Conservation (phyloP, 2,329 filamentous ascomycete species). For the Diaporthe humulicola region DNA sequence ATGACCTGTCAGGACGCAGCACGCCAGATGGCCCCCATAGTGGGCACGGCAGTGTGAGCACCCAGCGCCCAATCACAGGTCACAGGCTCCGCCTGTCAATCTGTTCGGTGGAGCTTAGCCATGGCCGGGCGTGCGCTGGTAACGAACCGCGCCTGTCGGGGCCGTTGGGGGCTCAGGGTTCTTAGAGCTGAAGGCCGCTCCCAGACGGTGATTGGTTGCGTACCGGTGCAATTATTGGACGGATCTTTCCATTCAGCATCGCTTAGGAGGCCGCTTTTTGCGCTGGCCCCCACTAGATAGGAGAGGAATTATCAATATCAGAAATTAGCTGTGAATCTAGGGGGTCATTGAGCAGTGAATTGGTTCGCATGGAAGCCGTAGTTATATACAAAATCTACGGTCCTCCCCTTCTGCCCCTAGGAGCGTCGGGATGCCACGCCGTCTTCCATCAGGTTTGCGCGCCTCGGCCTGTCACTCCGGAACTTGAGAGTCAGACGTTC, state of each 20-base stretch:
- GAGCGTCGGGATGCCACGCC: not conserved
- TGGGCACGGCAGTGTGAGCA: not conserved
- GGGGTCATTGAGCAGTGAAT: not conserved
- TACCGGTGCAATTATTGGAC: not conserved
- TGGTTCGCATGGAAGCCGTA: not conserved
- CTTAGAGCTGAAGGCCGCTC: not conserved
- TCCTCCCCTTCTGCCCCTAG: not conserved
- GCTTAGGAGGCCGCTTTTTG: conserved; percentile 6
- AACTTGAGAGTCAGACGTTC: not conserved
- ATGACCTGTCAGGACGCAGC: conserved; percentile 24
- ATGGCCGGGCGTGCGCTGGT: not conserved
- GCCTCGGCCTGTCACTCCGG: not conserved
- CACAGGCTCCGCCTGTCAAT: not conserved
- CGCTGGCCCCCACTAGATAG: not conserved
- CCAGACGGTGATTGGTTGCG: not conserved
- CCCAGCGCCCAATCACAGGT: conserved; percentile 5
- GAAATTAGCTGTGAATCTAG: not conserved
- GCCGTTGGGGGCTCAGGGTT: not conserved
- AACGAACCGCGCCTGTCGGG: not conserved
- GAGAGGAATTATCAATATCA: not conserved
- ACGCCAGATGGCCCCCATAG: not conserved
- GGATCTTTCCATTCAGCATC: conserved; percentile 20
- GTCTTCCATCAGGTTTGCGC: conserved; percentile 2
- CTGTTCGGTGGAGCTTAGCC: conserved; percentile 1
- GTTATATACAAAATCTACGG: not conserved